Evolutionary conservation across 2,329 filamentous ascomycete genomes (phyloP), one percentile per base, ranked within the genome.

Genomic region (Paraphaeosphaeria minitans): DNA sequence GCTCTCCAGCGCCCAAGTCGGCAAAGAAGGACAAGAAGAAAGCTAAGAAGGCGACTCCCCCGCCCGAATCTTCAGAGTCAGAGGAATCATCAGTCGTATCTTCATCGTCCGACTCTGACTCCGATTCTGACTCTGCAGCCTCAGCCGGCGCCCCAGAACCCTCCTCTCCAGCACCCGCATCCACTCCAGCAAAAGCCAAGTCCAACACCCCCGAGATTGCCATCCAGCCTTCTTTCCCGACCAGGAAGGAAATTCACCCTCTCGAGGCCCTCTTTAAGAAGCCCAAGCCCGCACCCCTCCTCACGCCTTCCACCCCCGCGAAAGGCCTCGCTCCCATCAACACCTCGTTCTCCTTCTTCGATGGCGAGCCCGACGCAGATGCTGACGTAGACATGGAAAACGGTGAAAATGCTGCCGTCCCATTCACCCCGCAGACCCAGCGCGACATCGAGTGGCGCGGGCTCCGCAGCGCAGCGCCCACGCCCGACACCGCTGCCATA

Each of bases 261-360:
- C 84, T 98, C 1, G 93, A 98, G 80, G 92, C 92, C 0, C 84
- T 98, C 2, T 99, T 96, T 83, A 98, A 97, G 79, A 87, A 87
- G 4, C 78, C 85, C 0, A 83, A 86, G 53, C 66, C 63, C 4
- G 37, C 65, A 3, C 39, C 57, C 6, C 35, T 62, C n/a, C 37
- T 75, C 80, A 33, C 75, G 76, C 4, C 76, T 74, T 53, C 67
- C 37, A 74, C 62, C 63, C 82, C 71, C 56, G 74, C 73, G 5
- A 78, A 71, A 61, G 68, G 60, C 65, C 79, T 68, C 52, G 77
- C 63, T 27, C 79, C 67, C 53, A 81, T 80, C 66, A 84, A 79
- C 59, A 85, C 73, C 55, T 89, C 80, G 66, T 97, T 97, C 76
- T 92, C 84, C 73, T 97, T 97, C 79, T 97, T 97, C 73, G 77